Evolutionary conservation across 805 yeast species (phyloP).

Genomic region (Ogataea corticis): DNA sequence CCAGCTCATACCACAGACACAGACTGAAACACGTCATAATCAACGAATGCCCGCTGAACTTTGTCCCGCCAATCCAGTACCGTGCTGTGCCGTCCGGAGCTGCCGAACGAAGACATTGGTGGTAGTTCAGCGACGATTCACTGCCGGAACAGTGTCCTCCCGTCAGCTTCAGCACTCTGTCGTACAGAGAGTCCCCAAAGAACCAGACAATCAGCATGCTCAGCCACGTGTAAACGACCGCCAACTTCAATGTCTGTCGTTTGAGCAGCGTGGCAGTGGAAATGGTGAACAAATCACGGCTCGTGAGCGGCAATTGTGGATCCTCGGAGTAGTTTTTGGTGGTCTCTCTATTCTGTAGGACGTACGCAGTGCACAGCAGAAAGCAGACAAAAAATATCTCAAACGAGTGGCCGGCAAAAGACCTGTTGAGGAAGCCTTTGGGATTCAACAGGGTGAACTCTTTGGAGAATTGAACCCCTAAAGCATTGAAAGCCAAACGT

Average conservation of each 20-base stretch:
- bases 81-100: constrained; percentile 18
- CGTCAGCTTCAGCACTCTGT: constrained; percentile 33
- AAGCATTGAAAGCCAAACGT: constrained; percentile 1
- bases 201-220: constrained; percentile 31
- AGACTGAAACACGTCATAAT: constrained; percentile 37
- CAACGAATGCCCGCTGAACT: constrained; percentile 45
- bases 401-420: constrained; percentile 34
- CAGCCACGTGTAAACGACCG: constrained; percentile 23
- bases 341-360: constrained; percentile 10
- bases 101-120: constrained; percentile 19
- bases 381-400: constrained; percentile 20
- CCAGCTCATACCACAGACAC: constrained; percentile 28
- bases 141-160: constrained; percentile 41
- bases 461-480: constrained; percentile 5
- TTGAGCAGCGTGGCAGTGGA: constrained; percentile 3
- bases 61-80: constrained; percentile 41
- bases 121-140: constrained; percentile 18
- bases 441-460: constrained; percentile 22
- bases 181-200: constrained; percentile 36
- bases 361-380: constrained; percentile 12
- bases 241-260: constrained; percentile 23
- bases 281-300: neutral
- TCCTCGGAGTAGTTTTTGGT: constrained; percentile 6
- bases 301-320: neutral
- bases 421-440: constrained; percentile 26